These are phyloP conservation scores for Aspergillus flavus DNA, from an alignment of 2,329 filamentous ascomycete genomes.

Conservation along the genomic window DNA sequence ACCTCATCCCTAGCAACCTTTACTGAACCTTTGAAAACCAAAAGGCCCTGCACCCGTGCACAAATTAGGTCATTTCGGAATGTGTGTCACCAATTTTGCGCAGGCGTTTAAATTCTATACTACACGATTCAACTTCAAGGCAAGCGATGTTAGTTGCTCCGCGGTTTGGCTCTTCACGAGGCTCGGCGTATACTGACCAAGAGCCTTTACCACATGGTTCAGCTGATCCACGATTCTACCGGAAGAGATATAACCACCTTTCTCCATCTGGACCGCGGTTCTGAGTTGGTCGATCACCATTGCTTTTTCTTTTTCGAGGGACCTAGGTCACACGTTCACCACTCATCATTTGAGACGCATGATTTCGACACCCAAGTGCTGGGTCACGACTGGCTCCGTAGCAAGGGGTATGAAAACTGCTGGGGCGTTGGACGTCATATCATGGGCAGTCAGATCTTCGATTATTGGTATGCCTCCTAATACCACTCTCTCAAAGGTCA, in stretches of 20 bases:
- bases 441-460: slow-evolving; percentile 71
- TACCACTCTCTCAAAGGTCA: background rate
- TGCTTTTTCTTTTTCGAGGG: slow-evolving; percentile 51
- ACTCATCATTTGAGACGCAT: slow-evolving; percentile 69
- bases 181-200: too few relatives aligned
- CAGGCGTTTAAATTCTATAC: slow-evolving; percentile 14
- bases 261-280: slow-evolving; percentile 57
- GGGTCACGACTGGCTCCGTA: slow-evolving; percentile 68
- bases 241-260: slow-evolving; percentile 51
- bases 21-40: background rate
- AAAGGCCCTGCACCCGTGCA: slow-evolving; percentile 22
- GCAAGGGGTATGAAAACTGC: slow-evolving; percentile 64
- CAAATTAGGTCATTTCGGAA: slow-evolving; percentile 25
- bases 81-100: slow-evolving; percentile 15
- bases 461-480: slow-evolving; percentile 62
- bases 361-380: slow-evolving; percentile 71
- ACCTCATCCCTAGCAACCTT: too few relatives aligned
- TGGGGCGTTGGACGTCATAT: slow-evolving; percentile 74
- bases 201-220: background rate
- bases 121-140: slow-evolving; percentile 12
- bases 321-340: slow-evolving; percentile 59
- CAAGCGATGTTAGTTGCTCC: slow-evolving; percentile 11
- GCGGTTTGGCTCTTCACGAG: too few relatives aligned
- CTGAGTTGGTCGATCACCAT: slow-evolving; percentile 57
- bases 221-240: slow-evolving; percentile 12